Evolutionary conservation across 768 basidiomycete genomes (phyloP), one percentile per base, ranked within the genome.

Genomic region (Gloeophyllum trabeum): DNA sequence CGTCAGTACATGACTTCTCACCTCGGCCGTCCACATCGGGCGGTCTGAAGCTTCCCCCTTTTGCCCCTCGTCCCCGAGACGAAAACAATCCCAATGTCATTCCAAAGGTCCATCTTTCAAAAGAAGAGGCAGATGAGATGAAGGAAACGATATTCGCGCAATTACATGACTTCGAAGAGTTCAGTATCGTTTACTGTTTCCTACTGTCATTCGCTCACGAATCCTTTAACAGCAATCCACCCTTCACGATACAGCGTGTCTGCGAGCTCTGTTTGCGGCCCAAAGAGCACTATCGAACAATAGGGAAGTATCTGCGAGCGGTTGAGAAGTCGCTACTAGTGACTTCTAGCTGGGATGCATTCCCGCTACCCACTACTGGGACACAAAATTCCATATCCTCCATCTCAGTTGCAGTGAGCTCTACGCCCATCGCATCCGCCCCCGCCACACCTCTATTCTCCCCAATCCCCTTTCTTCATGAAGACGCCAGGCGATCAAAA

Each of bases 221-320:
- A 41, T 40, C 36, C 26, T 35, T 6, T 40, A n/a, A 35, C 42
- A 64, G 77, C 14, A 71, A 71, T 40, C 71, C 84, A 0, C 90
- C 90, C 2, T 94, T 93, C 58, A 92, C 90, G 6, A 83, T 93
- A 42, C 91, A 94, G 60, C 79, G 90, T 35, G 64, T 92, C 10
- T 87, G 85, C 55, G 90, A 93, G 54, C 76, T 94, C 20, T 78
- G 80, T 48, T 50, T 83, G 10, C 60, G 70, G 32, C 88, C 89
- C 4, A 69, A 66, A 48, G 65, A 70, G 36, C 73, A 88, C 50
- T 92, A 93, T 70, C 77, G 67, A 35, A 71, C 75, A 22, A 63
- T 87, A 13, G 86, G 89, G 35, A 94, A 93, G 61, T 93, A 90
- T 56, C 72, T 91, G 28, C 83, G 90, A 2, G 90, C 90, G 2